Conservation (phyloP, 2,329 filamentous ascomycete species). For the Aspergillus phoenicis region DNA sequence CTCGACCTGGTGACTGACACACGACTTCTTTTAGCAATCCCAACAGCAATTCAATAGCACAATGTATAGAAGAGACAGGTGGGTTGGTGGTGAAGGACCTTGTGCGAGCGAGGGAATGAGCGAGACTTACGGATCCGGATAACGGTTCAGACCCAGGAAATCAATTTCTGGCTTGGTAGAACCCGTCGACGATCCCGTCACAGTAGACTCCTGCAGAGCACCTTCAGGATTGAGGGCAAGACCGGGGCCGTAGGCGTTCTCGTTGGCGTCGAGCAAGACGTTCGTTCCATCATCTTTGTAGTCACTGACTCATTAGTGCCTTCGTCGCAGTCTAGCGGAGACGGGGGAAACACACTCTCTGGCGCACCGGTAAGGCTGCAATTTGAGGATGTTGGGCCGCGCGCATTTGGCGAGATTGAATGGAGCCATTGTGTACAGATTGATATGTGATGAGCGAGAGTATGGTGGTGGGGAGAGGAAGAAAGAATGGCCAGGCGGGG, state of each 20-base stretch:
- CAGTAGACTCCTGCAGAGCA: constrained; percentile 49
- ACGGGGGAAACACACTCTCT: constrained; percentile 65
- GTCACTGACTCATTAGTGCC: constrained; percentile 63
- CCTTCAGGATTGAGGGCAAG: constrained; percentile 58
- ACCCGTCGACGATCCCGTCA: constrained; percentile 43
- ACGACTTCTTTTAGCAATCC: background rate
- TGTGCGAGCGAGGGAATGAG: background rate
- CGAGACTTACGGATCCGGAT: constrained; percentile 74
- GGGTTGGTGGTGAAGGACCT: background rate
- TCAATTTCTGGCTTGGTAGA: constrained; percentile 64
- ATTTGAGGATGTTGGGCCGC: constrained; percentile 72
- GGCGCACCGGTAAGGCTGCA: constrained; percentile 79
- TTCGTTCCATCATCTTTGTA: constrained; percentile 99
- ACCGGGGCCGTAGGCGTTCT: constrained; percentile 91
- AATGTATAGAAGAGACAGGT: background rate
- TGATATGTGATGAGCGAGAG: background rate
- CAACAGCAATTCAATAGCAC: background rate
- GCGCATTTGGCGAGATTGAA: constrained; percentile 76
- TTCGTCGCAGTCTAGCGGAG: constrained; percentile 12
- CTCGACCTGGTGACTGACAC: constrained; percentile 70
- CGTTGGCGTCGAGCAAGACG: constrained; percentile 94
- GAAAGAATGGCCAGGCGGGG: background rate
- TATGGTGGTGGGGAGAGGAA: constrained; percentile 6
- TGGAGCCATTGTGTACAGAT: constrained; percentile 45
- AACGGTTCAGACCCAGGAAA: constrained; percentile 82